Evolutionary conservation across 1,284 basidiomycete species (phyloP), one percentile per base, ranked within the genome.

Genomic region (Ceratobasidium sp.): DNA sequence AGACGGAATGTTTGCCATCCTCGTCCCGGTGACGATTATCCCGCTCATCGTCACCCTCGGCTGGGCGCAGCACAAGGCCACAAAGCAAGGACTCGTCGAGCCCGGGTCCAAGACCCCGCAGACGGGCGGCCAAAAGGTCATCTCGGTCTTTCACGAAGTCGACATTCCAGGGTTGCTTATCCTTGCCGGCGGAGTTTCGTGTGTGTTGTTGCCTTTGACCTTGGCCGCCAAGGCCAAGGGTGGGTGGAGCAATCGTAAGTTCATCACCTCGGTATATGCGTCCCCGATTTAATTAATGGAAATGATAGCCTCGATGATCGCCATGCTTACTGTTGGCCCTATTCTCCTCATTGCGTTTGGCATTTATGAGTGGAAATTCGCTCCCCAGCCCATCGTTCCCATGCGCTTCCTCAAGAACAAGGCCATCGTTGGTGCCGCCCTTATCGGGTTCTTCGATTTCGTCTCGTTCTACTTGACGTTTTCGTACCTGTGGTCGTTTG

Each of bases 371-470:
- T 75, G 82, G 68, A 80, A 78, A 70, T 77, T 80, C 71, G 83
- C 86, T 7, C 80, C 79, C 45, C 79, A 79, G 57, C 86, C 87
- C 1, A 82, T 87, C 53, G 77, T 88, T 34, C 80, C 86, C 12
- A 78, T 80, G 38, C 82, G 86, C 34, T 87, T 90, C 78, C 76
- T 87, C 55, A 75, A 75, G 40, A 89, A 89, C 75, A 78, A 81
- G 13, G 84, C 83, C 40, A 85, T 92, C 31, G 79, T 90, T 27
- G 80, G 85, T 29, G 85, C 88, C 0, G 81, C 85, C 27, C 76
- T 86, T 52, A 87, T 92, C 71, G 88, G 88, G 5, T 87, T 87
- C 75, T 85, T 88, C 69, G 89, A 91, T 77, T 91, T 90, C 74
- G 85, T 86, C 62, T 88, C 87, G 0, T 90, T 84, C 78, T 87